phyloP scores from a whole-genome alignment of 2,329 filamentous ascomycete genomes.

The Colletotrichum abscissum region DNA sequence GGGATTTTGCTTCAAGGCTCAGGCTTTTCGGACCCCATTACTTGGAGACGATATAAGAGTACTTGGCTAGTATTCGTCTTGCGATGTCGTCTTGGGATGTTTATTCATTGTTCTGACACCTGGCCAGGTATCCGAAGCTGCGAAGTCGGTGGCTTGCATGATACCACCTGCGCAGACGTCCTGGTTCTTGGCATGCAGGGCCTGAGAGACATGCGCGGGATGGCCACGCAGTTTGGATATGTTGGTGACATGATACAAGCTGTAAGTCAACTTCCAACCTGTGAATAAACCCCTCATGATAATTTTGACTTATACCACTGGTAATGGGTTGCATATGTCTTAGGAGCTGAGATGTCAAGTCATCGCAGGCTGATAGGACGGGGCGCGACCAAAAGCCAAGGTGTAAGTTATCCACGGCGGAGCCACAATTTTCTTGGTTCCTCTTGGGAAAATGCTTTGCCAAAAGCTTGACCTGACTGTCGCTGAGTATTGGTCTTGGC shows the following conservation, averaged over 20 bases:
- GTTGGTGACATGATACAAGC: background rate
- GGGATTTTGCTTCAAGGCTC: too few relatives aligned
- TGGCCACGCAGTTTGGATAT: background rate
- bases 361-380: background rate
- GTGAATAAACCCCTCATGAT: background rate
- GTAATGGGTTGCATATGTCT: too few relatives aligned
- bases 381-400: background rate
- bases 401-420: background rate
- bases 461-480: constrained; percentile 28
- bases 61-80: background rate
- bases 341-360: background rate
- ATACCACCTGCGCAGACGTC: background rate
- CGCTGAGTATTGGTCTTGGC: background rate
- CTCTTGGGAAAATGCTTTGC: constrained; percentile 28
- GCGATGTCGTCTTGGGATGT: background rate
- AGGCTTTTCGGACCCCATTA: background rate
- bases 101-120: background rate
- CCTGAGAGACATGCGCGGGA: background rate
- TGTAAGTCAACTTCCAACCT: background rate
- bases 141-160: background rate
- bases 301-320: too few relatives aligned
- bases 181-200: background rate
- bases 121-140: background rate
- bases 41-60: background rate
- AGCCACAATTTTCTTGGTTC: background rate